Evolutionary conservation across 495 filamentous ascomycete genomes (phyloP).

Genomic region (Podospora pseudopauciseta): DNA sequence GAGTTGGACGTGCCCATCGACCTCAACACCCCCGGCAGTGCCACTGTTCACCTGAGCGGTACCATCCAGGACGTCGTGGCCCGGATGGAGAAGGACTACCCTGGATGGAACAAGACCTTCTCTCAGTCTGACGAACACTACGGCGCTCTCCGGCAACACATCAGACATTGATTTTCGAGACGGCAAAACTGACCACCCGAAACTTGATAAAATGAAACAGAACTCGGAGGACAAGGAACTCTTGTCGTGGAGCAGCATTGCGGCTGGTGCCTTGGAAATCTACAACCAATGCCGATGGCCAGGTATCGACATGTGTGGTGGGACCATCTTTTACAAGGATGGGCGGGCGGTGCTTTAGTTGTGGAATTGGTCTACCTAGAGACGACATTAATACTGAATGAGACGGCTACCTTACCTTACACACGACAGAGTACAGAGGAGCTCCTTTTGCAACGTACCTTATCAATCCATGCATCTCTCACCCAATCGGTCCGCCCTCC

Average conservation of each 20-base stretch:
- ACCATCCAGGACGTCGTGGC: slow-evolving; percentile 4
- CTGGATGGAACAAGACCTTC: not conserved
- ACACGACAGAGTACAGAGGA: no score
- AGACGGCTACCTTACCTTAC: no score
- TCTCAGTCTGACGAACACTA: not conserved
- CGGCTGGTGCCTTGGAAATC: not conserved
- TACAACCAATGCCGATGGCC: not conserved
- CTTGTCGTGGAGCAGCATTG: not conserved
- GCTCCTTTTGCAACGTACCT: no score
- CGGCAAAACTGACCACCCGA: no score
- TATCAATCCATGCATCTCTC: not conserved
- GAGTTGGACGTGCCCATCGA: not conserved
- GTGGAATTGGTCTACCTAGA: not conserved
- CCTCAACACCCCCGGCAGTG: not conserved
- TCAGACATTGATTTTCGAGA: not conserved
- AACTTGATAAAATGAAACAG: not conserved
- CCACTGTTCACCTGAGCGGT: slow-evolving; percentile 7
- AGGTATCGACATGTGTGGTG: not conserved
- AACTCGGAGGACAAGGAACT: not conserved
- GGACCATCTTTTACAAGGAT: not conserved
- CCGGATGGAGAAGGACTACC: slow-evolving; percentile 4
- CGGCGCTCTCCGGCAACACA: not conserved
- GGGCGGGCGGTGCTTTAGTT: not conserved
- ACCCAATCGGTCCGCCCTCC: not conserved
- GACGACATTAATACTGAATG: not conserved